Percentiles rank a stretch among this genome's conserved stretches.
phyloP scores from a whole-genome alignment of 2,329 filamentous ascomycete genomes.

The Rutstroemia sp. region DNA sequence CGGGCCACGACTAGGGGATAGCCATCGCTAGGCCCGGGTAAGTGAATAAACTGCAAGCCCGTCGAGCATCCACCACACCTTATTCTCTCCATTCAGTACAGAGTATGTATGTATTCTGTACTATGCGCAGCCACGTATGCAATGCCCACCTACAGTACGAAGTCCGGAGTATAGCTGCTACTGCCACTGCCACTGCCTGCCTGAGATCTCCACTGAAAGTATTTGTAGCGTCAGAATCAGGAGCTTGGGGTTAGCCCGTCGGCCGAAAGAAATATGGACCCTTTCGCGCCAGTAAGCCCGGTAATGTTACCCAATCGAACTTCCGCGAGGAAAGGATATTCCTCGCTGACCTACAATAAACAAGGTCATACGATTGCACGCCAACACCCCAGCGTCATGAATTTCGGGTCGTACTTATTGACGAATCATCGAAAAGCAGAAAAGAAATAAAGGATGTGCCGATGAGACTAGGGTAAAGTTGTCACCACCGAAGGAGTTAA shows the following conservation, averaged over 20 bases:
- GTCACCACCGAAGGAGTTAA: not conserved
- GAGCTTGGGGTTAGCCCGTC: too few species aligned
- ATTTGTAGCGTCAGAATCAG: too few species aligned
- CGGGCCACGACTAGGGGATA: too few species aligned
- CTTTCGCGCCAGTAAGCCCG: too few species aligned
- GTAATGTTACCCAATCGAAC: not conserved
- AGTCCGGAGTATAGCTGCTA: too few species aligned
- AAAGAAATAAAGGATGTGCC: not conserved
- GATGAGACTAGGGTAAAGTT: not conserved
- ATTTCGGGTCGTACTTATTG: not conserved
- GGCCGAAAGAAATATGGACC: not conserved
- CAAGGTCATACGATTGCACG: not conserved
- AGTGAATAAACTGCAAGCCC: too few species aligned
- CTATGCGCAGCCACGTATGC: slow-evolving; percentile 8
- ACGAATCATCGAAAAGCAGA: not conserved
- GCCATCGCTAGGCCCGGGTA: too few species aligned
- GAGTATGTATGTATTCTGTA: too few species aligned
- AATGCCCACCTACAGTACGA: not conserved
- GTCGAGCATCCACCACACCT: not conserved
- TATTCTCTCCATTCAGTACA: not conserved
- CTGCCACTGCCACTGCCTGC: too few species aligned
- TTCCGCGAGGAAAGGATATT: too few species aligned
- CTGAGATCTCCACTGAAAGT: too few species aligned
- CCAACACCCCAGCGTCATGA: not conserved
- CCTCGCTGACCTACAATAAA: not conserved